These are phyloP conservation scores for Colletotrichum tabaci DNA, from an alignment of 2,329 filamentous ascomycete species.

Conservation along the genomic window DNA sequence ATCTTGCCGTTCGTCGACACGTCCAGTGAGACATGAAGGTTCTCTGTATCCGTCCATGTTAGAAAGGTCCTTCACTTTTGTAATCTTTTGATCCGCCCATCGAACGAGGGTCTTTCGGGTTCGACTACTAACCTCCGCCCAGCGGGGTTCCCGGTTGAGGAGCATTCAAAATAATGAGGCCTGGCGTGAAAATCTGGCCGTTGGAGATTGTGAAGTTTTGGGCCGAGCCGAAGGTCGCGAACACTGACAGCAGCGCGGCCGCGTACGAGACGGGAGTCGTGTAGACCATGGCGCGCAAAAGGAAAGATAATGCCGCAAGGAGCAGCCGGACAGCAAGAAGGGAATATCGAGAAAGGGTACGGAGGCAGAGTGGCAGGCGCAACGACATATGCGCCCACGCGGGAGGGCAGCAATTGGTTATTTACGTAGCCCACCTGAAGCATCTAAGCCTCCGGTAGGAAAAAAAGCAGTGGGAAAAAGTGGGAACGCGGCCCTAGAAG, in stretches of 20 bases:
- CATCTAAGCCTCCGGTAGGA: conserved; percentile 22
- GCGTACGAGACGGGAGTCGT: conserved; percentile 21
- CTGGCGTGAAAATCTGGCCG: conserved; percentile 79
- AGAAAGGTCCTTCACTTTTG: conserved; percentile 5
- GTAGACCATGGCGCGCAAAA: conserved; percentile 24
- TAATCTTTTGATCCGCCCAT: not conserved
- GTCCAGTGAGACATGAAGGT: conserved; percentile 76
- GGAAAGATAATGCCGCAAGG: conserved; percentile 1
- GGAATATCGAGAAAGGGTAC: not conserved
- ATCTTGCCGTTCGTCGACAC: conserved; percentile 76
- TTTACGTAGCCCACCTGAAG: conserved; percentile 36
- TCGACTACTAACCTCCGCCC: conserved; percentile 69
- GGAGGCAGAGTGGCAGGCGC: conserved; percentile 19
- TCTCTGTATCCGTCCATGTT: conserved; percentile 54
- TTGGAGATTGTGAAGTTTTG: conserved; percentile 71
- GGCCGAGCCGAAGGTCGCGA: conserved; percentile 47
- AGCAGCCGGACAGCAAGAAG: conserved; percentile 25
- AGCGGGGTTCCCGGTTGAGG: conserved; percentile 76
- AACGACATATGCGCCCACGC: conserved; percentile 3
- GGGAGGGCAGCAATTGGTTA: conserved; percentile 16
- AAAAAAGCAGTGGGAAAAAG: conserved; percentile 29
- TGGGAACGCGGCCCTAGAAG: conserved; percentile 34
- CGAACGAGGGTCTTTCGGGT: not conserved
- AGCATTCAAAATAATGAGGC: conserved; percentile 76
- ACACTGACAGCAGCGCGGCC: conserved; percentile 47